A percentile compares a stretch with the other conserved stretches of the same genome.
Evolutionary conservation across 805 yeast species (phyloP).

Genomic region (Hermanozyma aechmeae): DNA sequence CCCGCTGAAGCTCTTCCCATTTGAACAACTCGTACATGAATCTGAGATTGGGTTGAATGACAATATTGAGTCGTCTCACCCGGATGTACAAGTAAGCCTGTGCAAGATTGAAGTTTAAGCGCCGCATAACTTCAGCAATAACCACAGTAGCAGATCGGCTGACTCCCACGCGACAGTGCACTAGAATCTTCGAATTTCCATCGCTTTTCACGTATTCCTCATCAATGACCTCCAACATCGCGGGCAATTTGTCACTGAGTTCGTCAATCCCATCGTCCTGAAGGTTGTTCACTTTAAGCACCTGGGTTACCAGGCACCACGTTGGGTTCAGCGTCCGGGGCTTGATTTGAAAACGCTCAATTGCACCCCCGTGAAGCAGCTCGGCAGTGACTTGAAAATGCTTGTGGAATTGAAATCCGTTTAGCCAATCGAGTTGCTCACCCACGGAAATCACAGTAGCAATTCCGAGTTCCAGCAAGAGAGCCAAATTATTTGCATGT

Average conservation of each 20-base stretch:
- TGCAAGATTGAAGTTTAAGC: conserved; percentile 57
- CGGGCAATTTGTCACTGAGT: conserved; percentile 49
- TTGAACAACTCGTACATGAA: conserved; percentile 75
- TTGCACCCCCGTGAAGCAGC: conserved; percentile 18
- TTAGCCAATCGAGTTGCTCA: conserved; percentile 61
- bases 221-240: conserved; percentile 59
- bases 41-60: conserved; percentile 87
- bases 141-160: conserved; percentile 92
- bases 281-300: conserved; percentile 59
- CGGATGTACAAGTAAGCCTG: conserved; percentile 84
- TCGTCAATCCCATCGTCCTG: conserved; percentile 91
- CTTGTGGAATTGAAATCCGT: conserved; percentile 18
- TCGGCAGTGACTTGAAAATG: conserved; percentile 15
- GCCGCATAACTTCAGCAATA: conserved; percentile 87
- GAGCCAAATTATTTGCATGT: conserved; percentile 67
- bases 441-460: conserved; percentile 79
- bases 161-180: conserved; percentile 95
- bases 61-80: conserved; percentile 80
- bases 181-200: conserved; percentile 32
- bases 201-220: conserved; percentile 9
- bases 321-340: conserved; percentile 9
- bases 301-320: conserved; percentile 26
- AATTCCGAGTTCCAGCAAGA: conserved; percentile 60
- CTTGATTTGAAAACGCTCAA: conserved; percentile 19
- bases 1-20: conserved; percentile 25